Base-by-base conservation (phyloP, 2,329 filamentous ascomycete genomes). In the Monilinia laxa region DNA sequence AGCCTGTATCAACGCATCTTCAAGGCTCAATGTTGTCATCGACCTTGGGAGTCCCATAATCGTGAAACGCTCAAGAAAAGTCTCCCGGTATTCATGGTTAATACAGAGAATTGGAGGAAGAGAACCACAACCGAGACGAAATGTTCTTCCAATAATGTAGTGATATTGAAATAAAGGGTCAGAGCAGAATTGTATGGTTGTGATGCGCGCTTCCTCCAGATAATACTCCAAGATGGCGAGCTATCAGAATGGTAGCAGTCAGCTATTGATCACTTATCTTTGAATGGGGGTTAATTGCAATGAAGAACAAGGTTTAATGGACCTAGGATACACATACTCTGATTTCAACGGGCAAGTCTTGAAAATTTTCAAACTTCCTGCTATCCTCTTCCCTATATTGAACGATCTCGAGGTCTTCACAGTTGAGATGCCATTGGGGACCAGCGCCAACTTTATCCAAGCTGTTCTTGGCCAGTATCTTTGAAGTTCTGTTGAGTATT, bases 211-310 rank as follows among this genome's bases (percentile, higher is more conserved):
- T 25, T 51, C 20, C 38, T 52, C 14, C 4, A 62, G 45, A 4
- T 62, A 62, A 2, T 38, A 20, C 4, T 62, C 58, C 9, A 20
- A 51, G 9, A 62, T 40, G 20, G 10, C 45, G 10, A 62, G 58
- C 58, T 62, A 23, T 51, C 18, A 1, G 31, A 18, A 38, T 20
- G 1, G 28, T 1, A 20, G 20, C 5, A 16, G 16, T 62, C n/a
- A 62, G 45, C 14, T 40, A 5, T 38, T 1, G 3, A 10, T 38
- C 1, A 40, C 25, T 38, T 1, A 40, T 25, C 23, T 4, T 4
- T 1, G 7, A 6, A 38, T 56, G 23, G 2, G 4, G 9, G 6
- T 2, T 35, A 11, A 0, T 4, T 56, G 0, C 2, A 25, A 18
- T 20, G 2, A 5, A 51, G 4, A 5, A 16, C 2, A 23, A 18